Percentiles rank a stretch among this genome's conserved stretches.
These are phyloP conservation scores for Ganoderma lucidum DNA, from an alignment of 1,284 basidiomycete species.

Conservation along the genomic window DNA sequence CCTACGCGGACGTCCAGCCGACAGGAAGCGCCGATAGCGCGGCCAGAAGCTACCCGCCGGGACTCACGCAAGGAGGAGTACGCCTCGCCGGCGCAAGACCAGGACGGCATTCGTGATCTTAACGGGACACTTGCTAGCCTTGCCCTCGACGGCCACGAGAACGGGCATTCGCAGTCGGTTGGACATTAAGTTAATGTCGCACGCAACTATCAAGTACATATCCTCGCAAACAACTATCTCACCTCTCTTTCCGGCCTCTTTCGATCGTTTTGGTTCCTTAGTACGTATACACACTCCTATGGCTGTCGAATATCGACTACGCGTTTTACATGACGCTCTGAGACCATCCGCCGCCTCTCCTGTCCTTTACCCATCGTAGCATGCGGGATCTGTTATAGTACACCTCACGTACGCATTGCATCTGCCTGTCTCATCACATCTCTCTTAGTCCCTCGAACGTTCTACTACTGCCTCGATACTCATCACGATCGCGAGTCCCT, in stretches of 20 bases:
- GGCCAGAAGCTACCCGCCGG: constrained; percentile 38
- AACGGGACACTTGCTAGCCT: constrained; percentile 81
- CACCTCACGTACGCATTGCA: constrained; percentile 35
- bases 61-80: constrained; percentile 48
- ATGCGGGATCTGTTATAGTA: constrained; percentile 39
- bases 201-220: constrained; percentile 24
- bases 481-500: constrained; percentile 29
- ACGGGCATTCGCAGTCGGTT: constrained; percentile 32
- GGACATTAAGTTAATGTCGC: constrained; percentile 32
- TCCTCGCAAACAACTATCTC: constrained; percentile 20
- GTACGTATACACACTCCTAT: constrained; percentile 33
- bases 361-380: constrained; percentile 36
- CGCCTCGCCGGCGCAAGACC: constrained; percentile 46
- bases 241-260: constrained; percentile 23
- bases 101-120: constrained; percentile 68
- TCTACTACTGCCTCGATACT: constrained; percentile 24
- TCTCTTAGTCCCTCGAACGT: constrained; percentile 26
- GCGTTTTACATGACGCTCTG: constrained; percentile 39
- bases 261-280: constrained; percentile 30
- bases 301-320: constrained; percentile 35
- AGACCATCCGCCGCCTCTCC: constrained; percentile 31
- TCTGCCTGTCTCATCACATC: constrained; percentile 26
- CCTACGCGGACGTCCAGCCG: constrained; percentile 50
- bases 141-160: constrained; percentile 56
- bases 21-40: constrained; percentile 55